Percentiles rank a stretch among this genome's conserved stretches.
These are phyloP conservation scores for Fonsecaea multimorphosa DNA, from an alignment of 2,329 filamentous ascomycete species.

Conservation along the genomic window DNA sequence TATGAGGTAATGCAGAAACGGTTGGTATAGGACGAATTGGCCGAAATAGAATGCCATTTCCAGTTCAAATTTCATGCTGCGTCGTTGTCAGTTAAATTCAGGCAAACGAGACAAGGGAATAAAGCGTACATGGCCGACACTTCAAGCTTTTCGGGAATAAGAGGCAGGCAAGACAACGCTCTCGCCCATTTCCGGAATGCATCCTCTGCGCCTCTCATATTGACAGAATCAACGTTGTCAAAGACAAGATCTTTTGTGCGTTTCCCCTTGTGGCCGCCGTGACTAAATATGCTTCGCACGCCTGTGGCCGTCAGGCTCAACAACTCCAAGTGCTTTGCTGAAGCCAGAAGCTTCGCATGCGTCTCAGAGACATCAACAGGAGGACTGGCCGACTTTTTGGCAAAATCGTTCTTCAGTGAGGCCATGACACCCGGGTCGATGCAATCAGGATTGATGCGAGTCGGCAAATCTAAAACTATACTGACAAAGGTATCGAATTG, in stretches of 20 bases:
- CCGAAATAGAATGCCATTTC: constrained; percentile 33
- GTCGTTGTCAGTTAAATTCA: neutral
- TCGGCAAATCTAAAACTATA: constrained; percentile 33
- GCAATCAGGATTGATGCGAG: constrained; percentile 29
- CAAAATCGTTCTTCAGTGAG: constrained; percentile 17
- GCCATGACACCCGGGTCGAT: constrained; percentile 21
- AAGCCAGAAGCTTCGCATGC: constrained; percentile 20
- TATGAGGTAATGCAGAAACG: constrained; percentile 37
- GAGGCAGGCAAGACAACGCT: constrained; percentile 22
- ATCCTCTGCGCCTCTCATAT: constrained; percentile 27
- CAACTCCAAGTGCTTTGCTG: constrained; percentile 26
- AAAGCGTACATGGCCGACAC: constrained; percentile 21
- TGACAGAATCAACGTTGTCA: constrained; percentile 25
- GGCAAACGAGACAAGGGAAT: neutral
- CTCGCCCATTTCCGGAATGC: constrained; percentile 32
- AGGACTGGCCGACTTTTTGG: constrained; percentile 3
- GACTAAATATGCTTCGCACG: constrained; percentile 16
- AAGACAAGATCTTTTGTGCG: constrained; percentile 1
- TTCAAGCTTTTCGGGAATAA: constrained; percentile 16
- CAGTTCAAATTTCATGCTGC: constrained; percentile 32
- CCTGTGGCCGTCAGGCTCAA: constrained; percentile 17
- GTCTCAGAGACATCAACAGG: constrained; percentile 17
- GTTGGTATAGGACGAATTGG: constrained; percentile 33
- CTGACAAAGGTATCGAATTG: constrained; percentile 35
- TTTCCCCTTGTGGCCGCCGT: neutral